Evolutionary conservation across 2,329 filamentous ascomycete genomes (phyloP), one percentile per base, ranked within the genome.

Genomic region (Fusarium domesticum): DNA sequence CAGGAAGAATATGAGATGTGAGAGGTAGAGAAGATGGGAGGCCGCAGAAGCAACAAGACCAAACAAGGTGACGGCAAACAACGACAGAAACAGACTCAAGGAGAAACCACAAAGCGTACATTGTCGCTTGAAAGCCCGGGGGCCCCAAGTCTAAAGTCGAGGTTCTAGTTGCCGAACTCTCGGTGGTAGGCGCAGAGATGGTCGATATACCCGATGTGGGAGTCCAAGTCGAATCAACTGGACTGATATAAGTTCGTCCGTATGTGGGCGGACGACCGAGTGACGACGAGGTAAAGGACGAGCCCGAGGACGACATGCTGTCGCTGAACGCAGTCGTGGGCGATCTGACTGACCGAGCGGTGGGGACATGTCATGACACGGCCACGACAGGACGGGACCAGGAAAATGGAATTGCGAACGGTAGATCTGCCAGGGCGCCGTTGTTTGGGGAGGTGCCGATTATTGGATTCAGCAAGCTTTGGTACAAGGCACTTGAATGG

Each of bases 61-160:
- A 18, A 20, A 15, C 8, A 12, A 28, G 23, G 23, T 11, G 23
- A 28, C n/a, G 23, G 23, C 23, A 28, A 11, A 12, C 8, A 8
- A 28, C 10, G 23, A 28, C 18, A 37, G 15, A 18, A 33, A 39
- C 16, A 30, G 40, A 25, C 15, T 42, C 37, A 38, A 32, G 43
- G 35, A 44, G 43, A 30, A 16, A 12, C 25, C 20, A 30, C 18
- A 34, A n/a, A 37, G 46, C 58, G 46, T 70, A 77, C 74, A 77
- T 76, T 57, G 74, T 77, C 58, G 75, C 75, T 66, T 75, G 71
- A 52, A 74, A 78, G 39, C 74, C 75, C 25, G 75, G 75, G 40
- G 75, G 75, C 4, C 75, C 74, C 35, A 78, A 66, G 54, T 78
- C 75, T 33, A 77, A 67, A 28, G 73, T 65, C 63, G 42, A 74